These are phyloP conservation scores for Nigrograna mackinnonii DNA, from an alignment of 2,329 filamentous ascomycete species.

Conservation along the genomic window DNA sequence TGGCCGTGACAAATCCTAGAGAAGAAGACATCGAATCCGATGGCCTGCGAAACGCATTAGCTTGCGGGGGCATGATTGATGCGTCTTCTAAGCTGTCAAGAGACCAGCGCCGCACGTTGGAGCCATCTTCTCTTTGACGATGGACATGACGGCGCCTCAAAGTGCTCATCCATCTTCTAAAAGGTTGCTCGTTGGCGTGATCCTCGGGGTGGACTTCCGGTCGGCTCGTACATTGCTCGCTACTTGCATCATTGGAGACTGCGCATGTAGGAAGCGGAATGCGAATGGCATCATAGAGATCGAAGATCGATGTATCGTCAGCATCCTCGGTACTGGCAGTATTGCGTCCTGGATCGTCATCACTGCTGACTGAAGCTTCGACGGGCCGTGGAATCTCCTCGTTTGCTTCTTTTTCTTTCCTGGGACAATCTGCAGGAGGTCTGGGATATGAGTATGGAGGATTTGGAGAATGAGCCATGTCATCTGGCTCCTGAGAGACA, in stretches of 20 bases:
- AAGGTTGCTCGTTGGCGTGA: slow-evolving; percentile 41
- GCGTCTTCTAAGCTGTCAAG: slow-evolving; percentile 31
- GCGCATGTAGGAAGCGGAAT: slow-evolving; percentile 33
- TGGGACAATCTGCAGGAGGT: too few relatives aligned
- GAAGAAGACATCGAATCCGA: slow-evolving; percentile 71
- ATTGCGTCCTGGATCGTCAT: too few relatives aligned
- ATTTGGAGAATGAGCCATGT: too few relatives aligned
- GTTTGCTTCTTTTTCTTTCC: too few relatives aligned
- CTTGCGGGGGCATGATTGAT: neutral
- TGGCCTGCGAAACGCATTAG: slow-evolving; percentile 39
- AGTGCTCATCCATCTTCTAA: slow-evolving; percentile 74
- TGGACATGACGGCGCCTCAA: slow-evolving; percentile 61
- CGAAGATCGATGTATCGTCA: slow-evolving; percentile 23
- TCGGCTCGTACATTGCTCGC: too few relatives aligned
- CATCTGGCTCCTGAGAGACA: slow-evolving; percentile 27
- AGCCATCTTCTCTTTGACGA: slow-evolving; percentile 38
- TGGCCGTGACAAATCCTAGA: slow-evolving; percentile 75
- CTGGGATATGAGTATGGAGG: too few relatives aligned
- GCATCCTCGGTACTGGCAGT: slow-evolving; percentile 14
- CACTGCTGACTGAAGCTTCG: too few relatives aligned
- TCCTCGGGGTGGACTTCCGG: neutral
- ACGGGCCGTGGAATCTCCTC: slow-evolving; percentile 11
- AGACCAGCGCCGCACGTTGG: slow-evolving; percentile 38
- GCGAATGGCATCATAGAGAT: slow-evolving; percentile 35
- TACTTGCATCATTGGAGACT: too few relatives aligned